Base-by-base conservation (phyloP, 768 basidiomycete species). In the Amanita pseudoporphyria region DNA sequence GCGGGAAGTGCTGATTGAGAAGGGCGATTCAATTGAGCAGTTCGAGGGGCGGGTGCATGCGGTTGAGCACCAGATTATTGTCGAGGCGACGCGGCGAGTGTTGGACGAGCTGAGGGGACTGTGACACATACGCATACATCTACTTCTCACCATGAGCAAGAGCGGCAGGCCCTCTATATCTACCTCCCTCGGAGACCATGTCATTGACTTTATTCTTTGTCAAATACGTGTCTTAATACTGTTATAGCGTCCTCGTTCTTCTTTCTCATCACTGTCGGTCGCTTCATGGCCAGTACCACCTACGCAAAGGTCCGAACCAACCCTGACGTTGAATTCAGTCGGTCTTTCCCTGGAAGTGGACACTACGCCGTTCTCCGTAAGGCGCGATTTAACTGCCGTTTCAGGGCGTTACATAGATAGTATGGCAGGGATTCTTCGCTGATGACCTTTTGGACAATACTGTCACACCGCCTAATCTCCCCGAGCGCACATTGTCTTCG, bases 41-140 rank as follows among this genome's bases (percentile, higher is more conserved):
- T 83, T 91, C 54, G 89, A 90, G 59, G 73, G 71, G 57, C 71
- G 88, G 54, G 64, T 99, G 59, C 96, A 98, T 61, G 62, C 62
- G 50, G 75, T 82, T 5, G 96, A 99, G 64, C 95, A 95, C 73
- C 79, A 84, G 54, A 79, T 92, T 49, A 92, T 99, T 46, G 95
- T 99, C 6, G 74, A 91, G 58, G 96, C 81, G 0, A 81, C 93
- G 2, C 76, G 71, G 54, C 79, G 74, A 53, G 78, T 87, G 10
- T 66, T 96, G 38, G 77, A 81, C 44, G 73, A 78, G 53, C 61
- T 72, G 24, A 68, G 63, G 32, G 52, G 55, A 47, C 60, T 59
- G 45, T 28, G 36, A 58, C 54, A 31, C 30, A 6, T 47, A 18
- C 10, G 40, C 39, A 38, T 14, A 9, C 37, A 45, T 46, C 31